Evolutionary conservation across 2,329 filamentous ascomycete genomes (phyloP).

Genomic region (Bimuria novae-zelandiae): DNA sequence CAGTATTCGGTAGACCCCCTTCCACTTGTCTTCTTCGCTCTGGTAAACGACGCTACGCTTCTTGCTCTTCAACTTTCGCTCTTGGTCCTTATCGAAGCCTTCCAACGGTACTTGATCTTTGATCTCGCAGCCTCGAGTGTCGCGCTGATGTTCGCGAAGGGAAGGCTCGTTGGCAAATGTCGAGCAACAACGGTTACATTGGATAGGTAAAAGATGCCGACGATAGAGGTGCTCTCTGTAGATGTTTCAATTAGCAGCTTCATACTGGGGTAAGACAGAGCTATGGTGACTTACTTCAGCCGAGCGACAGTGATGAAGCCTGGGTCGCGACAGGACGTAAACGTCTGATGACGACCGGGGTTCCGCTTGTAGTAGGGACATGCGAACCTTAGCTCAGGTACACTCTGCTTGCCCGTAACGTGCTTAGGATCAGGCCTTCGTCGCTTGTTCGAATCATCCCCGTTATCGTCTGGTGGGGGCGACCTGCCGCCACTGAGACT

Average conservation of each 20-base stretch:
- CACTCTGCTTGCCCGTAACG: slow-evolving; percentile 9
- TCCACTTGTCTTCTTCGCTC: slow-evolving; percentile 34
- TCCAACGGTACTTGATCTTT: slow-evolving; percentile 24
- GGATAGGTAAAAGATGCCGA: slow-evolving; percentile 28
- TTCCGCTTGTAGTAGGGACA: slow-evolving; percentile 33
- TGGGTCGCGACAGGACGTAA: slow-evolving; percentile 31
- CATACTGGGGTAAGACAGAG: too few relatives aligned
- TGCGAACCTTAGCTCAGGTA: slow-evolving; percentile 23
- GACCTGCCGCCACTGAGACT: slow-evolving; percentile 27
- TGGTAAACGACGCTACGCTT: slow-evolving; percentile 22
- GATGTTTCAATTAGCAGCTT: not conserved
- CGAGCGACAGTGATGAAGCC: slow-evolving; percentile 29
- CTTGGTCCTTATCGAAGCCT: slow-evolving; percentile 33
- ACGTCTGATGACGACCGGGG: slow-evolving; percentile 29
- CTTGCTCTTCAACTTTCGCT: slow-evolving; percentile 31
- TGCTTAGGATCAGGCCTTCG: slow-evolving; percentile 20
- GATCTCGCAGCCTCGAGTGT: slow-evolving; percentile 25
- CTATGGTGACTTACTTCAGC: slow-evolving; percentile 30
- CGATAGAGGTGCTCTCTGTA: slow-evolving; percentile 31
- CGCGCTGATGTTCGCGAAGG: slow-evolving; percentile 30
- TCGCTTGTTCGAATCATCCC: slow-evolving; percentile 29
- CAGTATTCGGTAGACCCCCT: slow-evolving; percentile 27
- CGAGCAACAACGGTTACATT: slow-evolving; percentile 30
- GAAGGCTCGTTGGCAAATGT: slow-evolving; percentile 25
- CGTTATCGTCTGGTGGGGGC: slow-evolving; percentile 23